These are phyloP conservation scores for Claviceps arundinis DNA, from an alignment of 2,329 filamentous ascomycete species.

Conservation along the genomic window DNA sequence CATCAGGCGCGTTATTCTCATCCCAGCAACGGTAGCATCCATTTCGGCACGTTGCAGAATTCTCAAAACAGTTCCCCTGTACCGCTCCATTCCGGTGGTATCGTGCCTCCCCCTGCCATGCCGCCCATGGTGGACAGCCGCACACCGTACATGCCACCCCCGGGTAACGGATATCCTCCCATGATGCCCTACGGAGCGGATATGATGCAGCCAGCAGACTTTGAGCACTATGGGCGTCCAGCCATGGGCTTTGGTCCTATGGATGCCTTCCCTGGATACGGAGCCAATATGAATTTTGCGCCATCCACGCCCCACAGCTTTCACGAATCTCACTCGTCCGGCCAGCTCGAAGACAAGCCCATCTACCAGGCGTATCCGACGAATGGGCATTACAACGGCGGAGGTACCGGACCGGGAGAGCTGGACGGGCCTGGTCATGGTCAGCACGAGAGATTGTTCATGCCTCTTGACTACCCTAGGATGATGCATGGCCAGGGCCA, in stretches of 20 bases:
- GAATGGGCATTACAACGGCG: constrained; percentile 26
- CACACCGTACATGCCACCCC: constrained; percentile 20
- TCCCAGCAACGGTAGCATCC: constrained; percentile 40
- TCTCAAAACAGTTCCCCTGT: constrained; percentile 47
- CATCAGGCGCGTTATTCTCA: constrained; percentile 34
- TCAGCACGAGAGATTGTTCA: constrained; percentile 18
- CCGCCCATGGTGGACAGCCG: constrained; percentile 18
- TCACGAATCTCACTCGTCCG: constrained; percentile 47
- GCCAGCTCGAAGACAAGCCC: constrained; percentile 31
- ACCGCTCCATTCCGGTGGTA: constrained; percentile 32
- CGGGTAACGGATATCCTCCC: constrained; percentile 23
- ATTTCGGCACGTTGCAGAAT: constrained; percentile 41
- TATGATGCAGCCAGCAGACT: constrained; percentile 19
- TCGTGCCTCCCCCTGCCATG: constrained; percentile 36
- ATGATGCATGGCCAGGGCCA: constrained; percentile 18
- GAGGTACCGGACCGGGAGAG: constrained; percentile 14
- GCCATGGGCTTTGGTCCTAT: constrained; percentile 21
- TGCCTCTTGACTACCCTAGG: constrained; percentile 16
- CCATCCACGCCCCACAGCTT: constrained; percentile 48
- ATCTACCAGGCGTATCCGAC: constrained; percentile 26
- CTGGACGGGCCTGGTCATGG: constrained; percentile 16
- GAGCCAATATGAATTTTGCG: constrained; percentile 26
- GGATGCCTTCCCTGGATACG: constrained; percentile 21
- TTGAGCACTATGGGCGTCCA: constrained; percentile 26
- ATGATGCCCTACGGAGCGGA: constrained; percentile 23